phyloP scores from a whole-genome alignment of 805 yeast species.

The Wickerhamia fluorescens region DNA sequence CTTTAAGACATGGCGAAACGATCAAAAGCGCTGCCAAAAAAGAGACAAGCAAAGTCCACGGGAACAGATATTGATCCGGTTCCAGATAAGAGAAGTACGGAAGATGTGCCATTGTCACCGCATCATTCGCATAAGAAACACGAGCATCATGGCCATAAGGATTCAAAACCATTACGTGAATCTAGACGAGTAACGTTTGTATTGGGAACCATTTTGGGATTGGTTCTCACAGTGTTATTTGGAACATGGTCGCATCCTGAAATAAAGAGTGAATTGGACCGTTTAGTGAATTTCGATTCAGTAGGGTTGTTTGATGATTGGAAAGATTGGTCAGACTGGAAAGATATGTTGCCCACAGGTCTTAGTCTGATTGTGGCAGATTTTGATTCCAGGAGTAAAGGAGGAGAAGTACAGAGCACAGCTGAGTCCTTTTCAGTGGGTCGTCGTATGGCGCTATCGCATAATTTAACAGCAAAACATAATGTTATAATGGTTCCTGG shows the following conservation, averaged over 20 bases:
- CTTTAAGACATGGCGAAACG: too few species aligned
- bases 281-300: slow-evolving; percentile 47
- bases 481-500: slow-evolving; percentile 96
- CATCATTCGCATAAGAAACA: too few species aligned
- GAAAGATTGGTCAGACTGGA: slow-evolving; percentile 45
- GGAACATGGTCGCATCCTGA: slow-evolving; percentile 35
- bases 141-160: too few species aligned
- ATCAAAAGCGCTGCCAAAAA: too few species aligned
- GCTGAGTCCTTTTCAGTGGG: slow-evolving; percentile 91
- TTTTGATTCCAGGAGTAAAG: slow-evolving; percentile 29
- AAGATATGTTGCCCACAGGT: slow-evolving; percentile 61
- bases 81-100: too few species aligned
- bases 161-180: too few species aligned
- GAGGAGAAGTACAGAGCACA: slow-evolving; percentile 38
- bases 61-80: too few species aligned
- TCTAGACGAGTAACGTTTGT: slow-evolving; percentile 56
- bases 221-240: slow-evolving; percentile 55
- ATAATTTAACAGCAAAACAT: slow-evolving; percentile 48
- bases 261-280: slow-evolving; percentile 40
- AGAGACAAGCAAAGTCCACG: too few species aligned
- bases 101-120: too few species aligned
- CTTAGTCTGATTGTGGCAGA: slow-evolving; percentile 55
- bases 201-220: slow-evolving; percentile 69
- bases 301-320: slow-evolving; percentile 33
- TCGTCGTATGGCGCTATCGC: slow-evolving; percentile 43